Conservation (phyloP, 2,329 filamentous ascomycete genomes). For the Pseudopyrenochaeta lycopersici region DNA sequence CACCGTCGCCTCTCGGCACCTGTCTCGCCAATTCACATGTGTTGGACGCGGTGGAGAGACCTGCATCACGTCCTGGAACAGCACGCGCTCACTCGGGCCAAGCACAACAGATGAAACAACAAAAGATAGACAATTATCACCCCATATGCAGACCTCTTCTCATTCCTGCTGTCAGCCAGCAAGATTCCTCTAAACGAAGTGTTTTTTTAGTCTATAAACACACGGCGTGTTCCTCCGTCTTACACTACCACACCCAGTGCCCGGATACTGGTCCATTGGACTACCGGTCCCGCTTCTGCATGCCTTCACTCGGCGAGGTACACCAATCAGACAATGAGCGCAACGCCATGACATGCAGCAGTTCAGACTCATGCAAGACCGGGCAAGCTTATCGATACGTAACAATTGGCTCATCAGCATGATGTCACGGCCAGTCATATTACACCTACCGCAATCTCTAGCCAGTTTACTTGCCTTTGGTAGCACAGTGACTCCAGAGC, state of each 20-base stretch:
- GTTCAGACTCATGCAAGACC: slow-evolving; percentile 3
- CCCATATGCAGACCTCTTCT: background rate
- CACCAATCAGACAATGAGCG: slow-evolving; percentile 12
- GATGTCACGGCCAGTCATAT: slow-evolving; percentile 10
- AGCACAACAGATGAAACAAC: background rate
- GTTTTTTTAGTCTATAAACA: background rate
- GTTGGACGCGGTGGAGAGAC: background rate
- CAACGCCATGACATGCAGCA: slow-evolving; percentile 3
- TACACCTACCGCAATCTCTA: background rate
- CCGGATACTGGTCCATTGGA: slow-evolving; percentile 10
- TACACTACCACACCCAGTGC: background rate
- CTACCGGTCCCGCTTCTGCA: background rate
- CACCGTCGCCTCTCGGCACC: background rate
- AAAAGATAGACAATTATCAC: slow-evolving; percentile 3
- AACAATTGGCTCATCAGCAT: slow-evolving; percentile 1
- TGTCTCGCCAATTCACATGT: background rate
- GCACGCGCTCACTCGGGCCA: background rate
- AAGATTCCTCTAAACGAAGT: background rate
- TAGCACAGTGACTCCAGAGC: too few relatives aligned
- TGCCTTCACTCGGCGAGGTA: slow-evolving; percentile 2
- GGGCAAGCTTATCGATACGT: slow-evolving; percentile 21
- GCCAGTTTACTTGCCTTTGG: too few relatives aligned
- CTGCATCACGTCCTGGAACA: background rate
- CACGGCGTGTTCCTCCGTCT: background rate
- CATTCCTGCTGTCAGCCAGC: background rate